phyloP scores from a whole-genome alignment of 495 filamentous ascomycete genomes.

The Mytilinidion resinicola region DNA sequence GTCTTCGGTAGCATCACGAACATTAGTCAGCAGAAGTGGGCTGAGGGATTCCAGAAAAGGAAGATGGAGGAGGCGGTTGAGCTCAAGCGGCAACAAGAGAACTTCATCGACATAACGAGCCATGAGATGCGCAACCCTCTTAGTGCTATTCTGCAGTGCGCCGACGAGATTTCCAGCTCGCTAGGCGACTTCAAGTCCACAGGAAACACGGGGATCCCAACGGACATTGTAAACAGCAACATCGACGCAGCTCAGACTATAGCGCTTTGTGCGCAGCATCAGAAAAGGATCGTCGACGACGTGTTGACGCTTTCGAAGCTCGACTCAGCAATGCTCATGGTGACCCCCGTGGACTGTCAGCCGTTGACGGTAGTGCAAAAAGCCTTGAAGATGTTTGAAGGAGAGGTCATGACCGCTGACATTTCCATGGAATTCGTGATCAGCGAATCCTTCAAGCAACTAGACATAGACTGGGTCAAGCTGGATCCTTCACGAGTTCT shows the following conservation, averaged over 20 bases:
- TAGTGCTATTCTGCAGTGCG: slow-evolving; percentile 73
- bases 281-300: slow-evolving; percentile 75
- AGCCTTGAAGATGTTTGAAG: slow-evolving; percentile 66
- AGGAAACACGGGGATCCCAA: slow-evolving; percentile 9
- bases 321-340: slow-evolving; percentile 65
- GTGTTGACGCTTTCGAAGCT: slow-evolving; percentile 75
- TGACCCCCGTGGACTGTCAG: slow-evolving; percentile 61
- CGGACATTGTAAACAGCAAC: slow-evolving; percentile 50
- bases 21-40: slow-evolving; percentile 45
- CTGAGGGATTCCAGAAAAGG: slow-evolving; percentile 55
- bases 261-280: slow-evolving; percentile 65
- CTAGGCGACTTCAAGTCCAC: slow-evolving; percentile 42
- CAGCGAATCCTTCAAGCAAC: slow-evolving; percentile 49
- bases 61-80: slow-evolving; percentile 42
- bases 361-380: slow-evolving; percentile 61
- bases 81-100: slow-evolving; percentile 49
- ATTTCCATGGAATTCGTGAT: slow-evolving; percentile 59
- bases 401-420: slow-evolving; percentile 59
- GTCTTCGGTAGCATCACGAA: slow-evolving; percentile 56
- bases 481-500: slow-evolving; percentile 65
- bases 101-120: slow-evolving; percentile 84
- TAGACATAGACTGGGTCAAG: slow-evolving; percentile 58
- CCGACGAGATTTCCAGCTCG: slow-evolving; percentile 63
- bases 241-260: slow-evolving; percentile 73
- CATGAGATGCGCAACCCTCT: slow-evolving; percentile 86